Percentiles rank a stretch among this genome's conserved stretches.
Evolutionary conservation across 192 early-diverging fungal genomes (phyloP).

Genomic region (Cladochytrium replicatum): DNA sequence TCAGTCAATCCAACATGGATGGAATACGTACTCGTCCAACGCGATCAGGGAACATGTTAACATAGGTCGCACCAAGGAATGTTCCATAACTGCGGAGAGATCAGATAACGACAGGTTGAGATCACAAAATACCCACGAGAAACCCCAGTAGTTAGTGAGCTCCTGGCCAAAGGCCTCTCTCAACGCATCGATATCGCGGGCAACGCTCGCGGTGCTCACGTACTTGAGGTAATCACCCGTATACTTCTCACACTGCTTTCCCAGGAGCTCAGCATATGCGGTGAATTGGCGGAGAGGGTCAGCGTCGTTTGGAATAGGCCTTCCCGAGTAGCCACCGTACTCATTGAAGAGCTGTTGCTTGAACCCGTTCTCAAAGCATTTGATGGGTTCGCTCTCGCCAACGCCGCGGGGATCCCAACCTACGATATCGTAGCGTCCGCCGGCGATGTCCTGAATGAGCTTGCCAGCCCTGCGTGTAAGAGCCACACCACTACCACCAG

Average conservation of each 20-base stretch:
- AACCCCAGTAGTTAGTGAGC: slow-evolving; percentile 14
- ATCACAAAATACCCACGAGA: slow-evolving; percentile 21
- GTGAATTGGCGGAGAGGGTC: background rate
- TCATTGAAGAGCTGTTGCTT: background rate
- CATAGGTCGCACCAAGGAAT: slow-evolving; percentile 22
- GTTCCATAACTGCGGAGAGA: slow-evolving; percentile 2
- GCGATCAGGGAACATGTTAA: slow-evolving; percentile 27
- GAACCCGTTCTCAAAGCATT: background rate
- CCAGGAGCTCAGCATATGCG: slow-evolving; percentile 1
- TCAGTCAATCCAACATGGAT: too few relatives aligned
- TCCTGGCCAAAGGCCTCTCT: slow-evolving; percentile 15
- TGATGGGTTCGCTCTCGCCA: background rate
- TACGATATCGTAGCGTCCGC: slow-evolving; percentile 13
- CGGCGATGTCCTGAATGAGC: slow-evolving; percentile 7
- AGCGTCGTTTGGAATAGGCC: background rate
- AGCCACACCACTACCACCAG: slow-evolving; percentile 27
- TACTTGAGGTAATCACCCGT: slow-evolving; percentile 5
- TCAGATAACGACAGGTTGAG: background rate
- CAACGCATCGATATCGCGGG: slow-evolving; percentile 27
- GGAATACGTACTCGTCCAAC: too few relatives aligned
- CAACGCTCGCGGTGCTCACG: slow-evolving; percentile 15
- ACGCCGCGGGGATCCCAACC: slow-evolving; percentile 7
- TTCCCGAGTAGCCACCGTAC: background rate
- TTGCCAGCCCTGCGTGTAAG: slow-evolving; percentile 6
- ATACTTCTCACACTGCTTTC: slow-evolving; percentile 2